Evolutionary conservation across 768 basidiomycete genomes (phyloP).

Genomic region (Mycena galopus): DNA sequence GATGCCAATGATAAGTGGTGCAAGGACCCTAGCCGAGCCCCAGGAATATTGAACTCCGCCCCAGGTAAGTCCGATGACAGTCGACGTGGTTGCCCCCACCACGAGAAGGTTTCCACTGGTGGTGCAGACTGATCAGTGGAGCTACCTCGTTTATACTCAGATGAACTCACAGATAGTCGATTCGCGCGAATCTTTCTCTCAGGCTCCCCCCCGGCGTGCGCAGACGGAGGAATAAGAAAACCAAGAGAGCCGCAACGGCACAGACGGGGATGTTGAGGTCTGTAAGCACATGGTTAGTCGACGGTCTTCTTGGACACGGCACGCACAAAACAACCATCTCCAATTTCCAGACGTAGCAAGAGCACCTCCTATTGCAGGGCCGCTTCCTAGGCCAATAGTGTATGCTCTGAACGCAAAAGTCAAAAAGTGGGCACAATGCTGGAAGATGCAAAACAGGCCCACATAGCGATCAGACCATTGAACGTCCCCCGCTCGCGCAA

Average conservation of each 20-base stretch:
- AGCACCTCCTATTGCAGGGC: constrained; percentile 52
- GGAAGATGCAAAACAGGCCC: too few species aligned
- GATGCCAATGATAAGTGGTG: constrained; percentile 58
- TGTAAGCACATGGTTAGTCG: not conserved
- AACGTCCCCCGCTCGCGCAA: constrained; percentile 58
- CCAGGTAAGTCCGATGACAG: constrained; percentile 62
- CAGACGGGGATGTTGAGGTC: constrained; percentile 17
- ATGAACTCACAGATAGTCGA: constrained; percentile 60
- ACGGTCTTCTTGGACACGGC: not conserved
- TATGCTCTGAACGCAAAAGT: constrained; percentile 40
- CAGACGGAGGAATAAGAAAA: constrained; percentile 40
- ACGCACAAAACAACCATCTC: constrained; percentile 57
- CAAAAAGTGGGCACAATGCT: too few species aligned
- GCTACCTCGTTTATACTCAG: not conserved
- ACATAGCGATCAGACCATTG: constrained; percentile 35
- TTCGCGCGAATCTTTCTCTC: constrained; percentile 50
- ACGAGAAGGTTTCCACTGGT: constrained; percentile 59
- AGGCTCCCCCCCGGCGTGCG: constrained; percentile 49
- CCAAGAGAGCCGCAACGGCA: not conserved
- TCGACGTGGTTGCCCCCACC: constrained; percentile 49
- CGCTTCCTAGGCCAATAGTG: constrained; percentile 49
- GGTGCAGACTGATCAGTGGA: not conserved
- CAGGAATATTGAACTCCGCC: constrained; percentile 61
- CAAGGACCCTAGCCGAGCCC: constrained; percentile 54
- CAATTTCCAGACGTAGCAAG: constrained; percentile 49